Conservation (phyloP, 129 eudicot genomes). For the Helianthus tuberosus region DNA sequence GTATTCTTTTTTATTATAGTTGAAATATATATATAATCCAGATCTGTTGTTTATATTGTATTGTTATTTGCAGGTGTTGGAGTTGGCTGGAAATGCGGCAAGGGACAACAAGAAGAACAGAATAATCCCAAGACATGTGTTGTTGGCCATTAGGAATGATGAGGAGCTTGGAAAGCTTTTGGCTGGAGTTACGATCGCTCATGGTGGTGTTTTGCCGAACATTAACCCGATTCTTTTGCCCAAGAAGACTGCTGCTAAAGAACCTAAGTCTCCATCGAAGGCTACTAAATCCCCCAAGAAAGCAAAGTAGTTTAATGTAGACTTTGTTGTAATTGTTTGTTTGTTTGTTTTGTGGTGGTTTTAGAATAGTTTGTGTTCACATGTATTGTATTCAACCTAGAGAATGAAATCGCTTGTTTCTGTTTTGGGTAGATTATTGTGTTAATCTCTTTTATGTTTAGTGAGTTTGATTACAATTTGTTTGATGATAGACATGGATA, state of each 20-base stretch:
- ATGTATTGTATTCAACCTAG: too few relatives aligned
- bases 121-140: constrained; percentile 31
- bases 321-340: neutral
- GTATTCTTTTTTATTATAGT: too few relatives aligned
- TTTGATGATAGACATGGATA: too few relatives aligned
- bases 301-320: neutral
- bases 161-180: constrained; percentile 39
- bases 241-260: constrained; percentile 27
- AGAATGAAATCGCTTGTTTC: too few relatives aligned
- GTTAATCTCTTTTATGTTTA: too few relatives aligned
- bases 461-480: too few relatives aligned
- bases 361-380: neutral
- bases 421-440: too few relatives aligned
- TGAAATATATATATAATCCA: too few relatives aligned
- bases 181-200: constrained; percentile 39
- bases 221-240: constrained; percentile 38
- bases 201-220: constrained; percentile 39
- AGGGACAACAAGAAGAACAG: constrained; percentile 39
- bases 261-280: constrained; percentile 24
- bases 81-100: constrained; percentile 37
- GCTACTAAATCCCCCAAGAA: constrained; percentile 32
- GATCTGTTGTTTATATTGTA: too few relatives aligned
- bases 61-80: constrained; percentile 11
- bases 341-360: neutral
- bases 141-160: constrained; percentile 34